A percentile compares a stretch with the other conserved stretches of the same genome.
Conservation (phyloP, 371 early-diverging fungal species). For the Coemansia sp. region DNA sequence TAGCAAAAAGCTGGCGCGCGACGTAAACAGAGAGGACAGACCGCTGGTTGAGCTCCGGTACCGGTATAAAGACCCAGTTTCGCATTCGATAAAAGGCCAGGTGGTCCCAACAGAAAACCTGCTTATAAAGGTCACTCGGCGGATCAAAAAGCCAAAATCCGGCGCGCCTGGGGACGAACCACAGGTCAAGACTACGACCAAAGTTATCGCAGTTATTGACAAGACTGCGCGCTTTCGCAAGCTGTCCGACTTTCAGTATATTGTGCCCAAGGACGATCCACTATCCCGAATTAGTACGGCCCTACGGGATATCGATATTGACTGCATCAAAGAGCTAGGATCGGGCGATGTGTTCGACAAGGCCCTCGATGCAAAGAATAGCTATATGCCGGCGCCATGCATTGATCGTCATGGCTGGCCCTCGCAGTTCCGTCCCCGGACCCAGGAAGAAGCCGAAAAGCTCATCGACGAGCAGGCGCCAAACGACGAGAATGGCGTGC, state of each 20-base stretch:
- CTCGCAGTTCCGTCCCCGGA: constrained; percentile 12
- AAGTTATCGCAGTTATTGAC: constrained; percentile 40
- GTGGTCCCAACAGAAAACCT: constrained; percentile 56
- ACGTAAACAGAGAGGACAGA: constrained; percentile 13
- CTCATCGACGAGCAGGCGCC: neutral
- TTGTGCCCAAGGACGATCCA: constrained; percentile 25
- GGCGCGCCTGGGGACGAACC: neutral
- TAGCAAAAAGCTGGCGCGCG: constrained; percentile 47
- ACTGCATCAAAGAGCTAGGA: constrained; percentile 21
- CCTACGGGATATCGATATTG: constrained; percentile 17
- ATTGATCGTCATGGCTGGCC: constrained; percentile 37
- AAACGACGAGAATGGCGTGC: neutral
- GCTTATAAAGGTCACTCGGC: constrained; percentile 56
- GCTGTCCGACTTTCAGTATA: constrained; percentile 42
- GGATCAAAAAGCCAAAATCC: constrained; percentile 19
- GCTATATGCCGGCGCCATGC: constrained; percentile 40
- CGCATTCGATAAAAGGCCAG: constrained; percentile 59
- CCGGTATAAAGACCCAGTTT: constrained; percentile 53
- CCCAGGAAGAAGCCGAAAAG: neutral
- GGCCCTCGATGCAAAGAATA: neutral
- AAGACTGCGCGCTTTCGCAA: constrained; percentile 50
- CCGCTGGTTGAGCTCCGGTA: constrained; percentile 55
- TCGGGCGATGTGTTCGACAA: constrained; percentile 18
- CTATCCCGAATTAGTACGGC: constrained; percentile 11
- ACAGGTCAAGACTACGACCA: constrained; percentile 7